Conservation (phyloP, 257 asterid genomes). For the Gentiana straminea region DNA sequence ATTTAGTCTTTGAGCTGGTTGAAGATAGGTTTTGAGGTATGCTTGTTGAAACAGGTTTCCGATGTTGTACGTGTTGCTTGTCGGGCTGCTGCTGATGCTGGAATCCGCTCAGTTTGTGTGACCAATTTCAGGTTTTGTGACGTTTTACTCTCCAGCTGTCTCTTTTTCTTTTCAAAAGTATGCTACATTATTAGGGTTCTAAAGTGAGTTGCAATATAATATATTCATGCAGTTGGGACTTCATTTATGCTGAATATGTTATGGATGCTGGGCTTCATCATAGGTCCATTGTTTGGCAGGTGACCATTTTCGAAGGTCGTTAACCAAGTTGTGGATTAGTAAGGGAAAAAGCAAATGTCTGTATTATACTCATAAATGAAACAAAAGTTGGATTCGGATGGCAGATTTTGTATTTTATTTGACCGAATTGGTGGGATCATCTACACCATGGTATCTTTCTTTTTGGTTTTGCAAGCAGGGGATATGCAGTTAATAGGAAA, state of each 20-base stretch:
- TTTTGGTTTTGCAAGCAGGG: too few species aligned
- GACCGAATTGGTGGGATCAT: too few species aligned
- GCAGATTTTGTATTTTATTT: too few species aligned
- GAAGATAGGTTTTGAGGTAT: background rate
- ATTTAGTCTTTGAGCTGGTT: background rate
- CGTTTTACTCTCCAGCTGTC: too few species aligned
- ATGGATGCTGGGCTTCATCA: conserved; percentile 97
- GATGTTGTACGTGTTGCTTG: conserved; percentile 99
- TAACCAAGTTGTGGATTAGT: too few species aligned
- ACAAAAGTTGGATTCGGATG: too few species aligned
- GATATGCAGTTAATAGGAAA: too few species aligned
- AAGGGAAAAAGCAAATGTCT: too few species aligned
- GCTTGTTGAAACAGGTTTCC: conserved; percentile 57
- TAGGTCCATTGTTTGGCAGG: conserved; percentile 98
- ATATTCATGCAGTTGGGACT: conserved; percentile 74
- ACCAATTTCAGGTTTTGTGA: conserved; percentile 71
- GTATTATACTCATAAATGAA: too few species aligned
- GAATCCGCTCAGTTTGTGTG: conserved; percentile 87
- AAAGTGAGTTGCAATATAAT: conserved; percentile 1
- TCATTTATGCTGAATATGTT: conserved; percentile 92
- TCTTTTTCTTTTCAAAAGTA: too few species aligned
- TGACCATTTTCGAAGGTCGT: conserved; percentile 16
- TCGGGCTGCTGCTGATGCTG: conserved; percentile 99
- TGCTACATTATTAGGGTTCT: background rate
- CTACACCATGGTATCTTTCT: too few species aligned